phyloP scores from a whole-genome alignment of 1,139 yeast genomes.

The Sugiyamaella neomexicana region DNA sequence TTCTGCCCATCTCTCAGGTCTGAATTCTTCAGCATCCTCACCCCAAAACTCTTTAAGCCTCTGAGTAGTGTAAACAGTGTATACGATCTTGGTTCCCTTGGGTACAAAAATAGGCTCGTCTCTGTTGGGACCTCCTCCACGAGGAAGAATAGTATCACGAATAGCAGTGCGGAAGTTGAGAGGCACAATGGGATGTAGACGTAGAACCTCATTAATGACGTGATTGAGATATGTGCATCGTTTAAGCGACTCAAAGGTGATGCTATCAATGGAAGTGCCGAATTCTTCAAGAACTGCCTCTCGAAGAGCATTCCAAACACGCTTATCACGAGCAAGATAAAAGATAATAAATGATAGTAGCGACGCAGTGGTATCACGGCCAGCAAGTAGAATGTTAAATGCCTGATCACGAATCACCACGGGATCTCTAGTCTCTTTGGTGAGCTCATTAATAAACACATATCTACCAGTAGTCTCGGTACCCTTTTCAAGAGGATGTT shows the following conservation, averaged over 20 bases:
- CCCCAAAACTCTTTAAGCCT: conserved; percentile 49
- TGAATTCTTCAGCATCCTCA: conserved; percentile 49
- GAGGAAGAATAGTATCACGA: conserved; percentile 37
- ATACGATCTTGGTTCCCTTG: conserved; percentile 51
- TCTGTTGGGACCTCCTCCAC: conserved; percentile 46
- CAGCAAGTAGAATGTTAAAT: conserved; percentile 53
- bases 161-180: conserved; percentile 52
- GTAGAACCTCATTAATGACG: conserved; percentile 52
- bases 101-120: conserved; percentile 47
- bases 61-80: conserved; percentile 49
- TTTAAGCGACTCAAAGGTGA: conserved; percentile 53
- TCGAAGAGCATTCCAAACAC: conserved; percentile 36
- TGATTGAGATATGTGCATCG: conserved; percentile 51
- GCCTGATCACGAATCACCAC: conserved; percentile 50
- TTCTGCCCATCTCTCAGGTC: conserved; percentile 54
- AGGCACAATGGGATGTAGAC: conserved; percentile 60
- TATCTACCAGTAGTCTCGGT: conserved; percentile 24
- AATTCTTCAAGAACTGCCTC: conserved; percentile 32
- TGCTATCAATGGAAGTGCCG: conserved; percentile 29
- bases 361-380: conserved; percentile 56
- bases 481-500: conserved; percentile 29
- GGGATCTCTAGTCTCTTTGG: conserved; percentile 51
- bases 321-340: conserved; percentile 51
- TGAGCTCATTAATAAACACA: conserved; percentile 46
- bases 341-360: conserved; percentile 48